These are phyloP conservation scores for Aegilops bicornis DNA, from an alignment of 176 grass and related monocot genomes.

Conservation along the genomic window DNA sequence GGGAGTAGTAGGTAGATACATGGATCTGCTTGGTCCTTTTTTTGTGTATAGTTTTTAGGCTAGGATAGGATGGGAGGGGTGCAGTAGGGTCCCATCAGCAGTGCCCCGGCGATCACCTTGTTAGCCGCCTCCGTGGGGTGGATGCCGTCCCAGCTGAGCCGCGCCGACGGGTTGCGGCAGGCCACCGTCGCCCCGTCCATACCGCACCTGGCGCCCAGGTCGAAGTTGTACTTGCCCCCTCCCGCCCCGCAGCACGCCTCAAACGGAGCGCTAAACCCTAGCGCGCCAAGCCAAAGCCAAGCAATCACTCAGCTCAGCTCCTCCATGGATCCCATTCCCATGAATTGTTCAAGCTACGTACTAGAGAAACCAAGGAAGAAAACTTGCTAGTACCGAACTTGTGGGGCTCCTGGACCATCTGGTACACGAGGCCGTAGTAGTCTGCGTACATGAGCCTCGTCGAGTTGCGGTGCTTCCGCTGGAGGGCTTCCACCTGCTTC, in stretches of 20 bases:
- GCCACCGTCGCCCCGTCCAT: conserved; percentile 25
- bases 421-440: conserved; percentile 10
- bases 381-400: conserved; percentile 31
- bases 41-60: background rate
- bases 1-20: background rate
- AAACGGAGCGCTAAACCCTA: conserved; percentile 37
- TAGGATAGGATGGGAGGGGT: conserved; percentile 9
- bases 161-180: conserved; percentile 23
- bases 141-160: conserved; percentile 52
- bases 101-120: conserved; percentile 37
- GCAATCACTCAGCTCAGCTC: too few species aligned
- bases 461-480: background rate
- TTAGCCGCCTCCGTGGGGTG: conserved; percentile 51
- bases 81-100: conserved; percentile 46
- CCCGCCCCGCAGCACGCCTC: conserved; percentile 40
- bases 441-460: conserved; percentile 45
- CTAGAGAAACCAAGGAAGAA: background rate
- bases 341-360: background rate
- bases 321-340: background rate
- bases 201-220: conserved; percentile 19
- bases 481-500: background rate
- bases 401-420: conserved; percentile 24
- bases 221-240: conserved; percentile 40
- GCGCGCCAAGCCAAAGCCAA: background rate
- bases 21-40: too few species aligned